Evolutionary conservation across 2,329 filamentous ascomycete species (phyloP), one percentile per base, ranked within the genome.

Genomic region (Didymella exigua): DNA sequence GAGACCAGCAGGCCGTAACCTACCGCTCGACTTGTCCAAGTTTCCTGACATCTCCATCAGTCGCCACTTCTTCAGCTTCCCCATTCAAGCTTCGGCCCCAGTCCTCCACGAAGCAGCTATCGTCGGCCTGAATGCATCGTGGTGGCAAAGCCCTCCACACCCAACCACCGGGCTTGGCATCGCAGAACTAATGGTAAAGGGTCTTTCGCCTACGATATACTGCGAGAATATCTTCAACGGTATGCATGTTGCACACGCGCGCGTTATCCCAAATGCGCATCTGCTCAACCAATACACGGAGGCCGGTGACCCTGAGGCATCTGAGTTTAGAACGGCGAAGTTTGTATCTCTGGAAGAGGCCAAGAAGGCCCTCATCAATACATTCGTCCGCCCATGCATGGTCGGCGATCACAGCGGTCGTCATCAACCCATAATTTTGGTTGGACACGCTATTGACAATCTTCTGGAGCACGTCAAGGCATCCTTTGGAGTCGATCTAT

Each of bases 151-250:
- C 9, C 47, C 55, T 13, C 56, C 61, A 0, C 45, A 60, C 8
- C 58, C 58, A 2, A 62, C 55, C 2, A 67, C 60, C 2, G 65
- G 66, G 45, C 31, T 67, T 16, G 60, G 61, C 1, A 53, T 66
- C 36, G 54, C 58, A 6, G 57, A 62, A 27, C 50, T 66, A 1
- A 31, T 52, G 27, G 24, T 43, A 0, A 53, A 47, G n/a, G 49
- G 54, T 3, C 6, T 45, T 0, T 10, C 26, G 7, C 59, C 53
- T 0, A 38, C 27, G 1, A 27, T 41, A 0, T 57, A 61, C 16
- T 54, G 55, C 2, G 59, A 59, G 31, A 44, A 23, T 7, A 21
- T 36, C 33, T 1, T 21, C 18, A 36, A 36, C 18, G 33, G 16
- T 10, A 21, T 21, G 10, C 33, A 14, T 44, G 5, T 18, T 18